A percentile compares a stretch with the other conserved stretches of the same genome.
These are phyloP conservation scores for Penicillium samsonianum DNA, from an alignment of 495 filamentous ascomycete genomes.

Conservation along the genomic window DNA sequence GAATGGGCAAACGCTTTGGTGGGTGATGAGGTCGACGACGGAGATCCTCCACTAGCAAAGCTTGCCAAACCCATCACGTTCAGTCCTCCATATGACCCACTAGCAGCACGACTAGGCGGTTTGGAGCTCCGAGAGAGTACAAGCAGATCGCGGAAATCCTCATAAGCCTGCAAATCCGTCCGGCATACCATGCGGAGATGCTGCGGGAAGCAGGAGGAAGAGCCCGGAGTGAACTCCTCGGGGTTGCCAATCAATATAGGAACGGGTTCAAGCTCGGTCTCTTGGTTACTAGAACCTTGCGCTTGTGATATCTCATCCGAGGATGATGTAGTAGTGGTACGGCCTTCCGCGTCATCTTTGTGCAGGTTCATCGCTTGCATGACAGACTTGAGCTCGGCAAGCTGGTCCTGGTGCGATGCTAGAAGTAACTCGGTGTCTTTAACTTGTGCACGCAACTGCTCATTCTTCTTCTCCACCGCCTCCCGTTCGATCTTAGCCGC, in stretches of 20 bases:
- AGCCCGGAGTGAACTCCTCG: constrained; percentile 69
- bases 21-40: constrained; percentile 45
- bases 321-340: constrained; percentile 63
- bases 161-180: constrained; percentile 75
- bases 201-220: constrained; percentile 82
- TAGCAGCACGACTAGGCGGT: constrained; percentile 63
- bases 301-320: constrained; percentile 48
- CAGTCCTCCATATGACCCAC: constrained; percentile 66
- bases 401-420: constrained; percentile 87
- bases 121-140: constrained; percentile 62
- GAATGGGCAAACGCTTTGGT: constrained; percentile 43
- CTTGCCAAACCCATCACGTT: constrained; percentile 62
- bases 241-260: constrained; percentile 23
- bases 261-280: constrained; percentile 21
- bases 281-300: constrained; percentile 23
- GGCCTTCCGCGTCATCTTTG: constrained; percentile 65
- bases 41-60: constrained; percentile 48
- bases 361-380: constrained; percentile 85
- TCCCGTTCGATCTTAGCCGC: constrained; percentile 73
- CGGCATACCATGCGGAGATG: constrained; percentile 80
- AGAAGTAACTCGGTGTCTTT: constrained; percentile 85
- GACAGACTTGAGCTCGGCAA: constrained; percentile 84
- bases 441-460: constrained; percentile 75
- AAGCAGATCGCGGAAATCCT: constrained; percentile 82
- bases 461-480: constrained; percentile 71